These are phyloP conservation scores for Aspergillus pseudoglaucus DNA, from an alignment of 2,329 filamentous ascomycete genomes.

Conservation along the genomic window DNA sequence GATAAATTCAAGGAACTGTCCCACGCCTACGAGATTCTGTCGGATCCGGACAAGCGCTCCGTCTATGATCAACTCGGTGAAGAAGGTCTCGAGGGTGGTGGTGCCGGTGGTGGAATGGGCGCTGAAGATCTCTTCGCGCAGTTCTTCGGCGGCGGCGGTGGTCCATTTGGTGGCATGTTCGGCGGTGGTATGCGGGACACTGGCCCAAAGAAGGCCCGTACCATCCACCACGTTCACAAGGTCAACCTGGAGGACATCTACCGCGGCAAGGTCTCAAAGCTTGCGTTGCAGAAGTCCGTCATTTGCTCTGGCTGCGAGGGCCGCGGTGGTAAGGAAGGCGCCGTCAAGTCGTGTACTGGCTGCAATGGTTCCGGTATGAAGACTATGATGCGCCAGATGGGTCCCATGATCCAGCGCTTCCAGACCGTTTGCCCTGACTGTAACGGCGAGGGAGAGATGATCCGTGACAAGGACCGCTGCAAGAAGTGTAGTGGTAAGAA, in stretches of 20 bases:
- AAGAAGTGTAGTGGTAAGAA: slow-evolving; percentile 97
- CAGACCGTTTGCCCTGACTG: slow-evolving; percentile 98
- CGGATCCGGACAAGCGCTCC: slow-evolving; percentile 81
- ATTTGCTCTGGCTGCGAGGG: slow-evolving; percentile 94
- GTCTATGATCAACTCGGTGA: slow-evolving; percentile 98
- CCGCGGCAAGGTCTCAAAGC: slow-evolving; percentile 93
- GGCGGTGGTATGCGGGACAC: slow-evolving; percentile 70
- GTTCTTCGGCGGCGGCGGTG: slow-evolving; percentile 79
- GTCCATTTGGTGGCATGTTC: slow-evolving; percentile 70
- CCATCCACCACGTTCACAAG: slow-evolving; percentile 97
- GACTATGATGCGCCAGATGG: slow-evolving; percentile 99
- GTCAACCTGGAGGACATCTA: slow-evolving; percentile 97
- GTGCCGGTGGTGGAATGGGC: slow-evolving; percentile 78
- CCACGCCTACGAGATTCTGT: slow-evolving; percentile 90
- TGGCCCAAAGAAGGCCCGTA: slow-evolving; percentile 85
- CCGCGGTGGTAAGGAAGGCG: slow-evolving; percentile 91
- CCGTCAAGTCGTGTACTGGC: slow-evolving; percentile 85
- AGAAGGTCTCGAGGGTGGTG: slow-evolving; percentile 83
- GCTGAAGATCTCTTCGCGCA: slow-evolving; percentile 94
- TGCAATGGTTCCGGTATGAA: slow-evolving; percentile 97
- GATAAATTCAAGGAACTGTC: slow-evolving; percentile 99
- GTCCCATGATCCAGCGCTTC: slow-evolving; percentile 99
- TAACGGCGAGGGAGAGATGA: slow-evolving; percentile 92
- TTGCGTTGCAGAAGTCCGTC: slow-evolving; percentile 93
- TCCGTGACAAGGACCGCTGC: slow-evolving; percentile 96